phyloP scores from a whole-genome alignment of 2,329 filamentous ascomycete genomes.

The Rhynchosporium secalis region DNA sequence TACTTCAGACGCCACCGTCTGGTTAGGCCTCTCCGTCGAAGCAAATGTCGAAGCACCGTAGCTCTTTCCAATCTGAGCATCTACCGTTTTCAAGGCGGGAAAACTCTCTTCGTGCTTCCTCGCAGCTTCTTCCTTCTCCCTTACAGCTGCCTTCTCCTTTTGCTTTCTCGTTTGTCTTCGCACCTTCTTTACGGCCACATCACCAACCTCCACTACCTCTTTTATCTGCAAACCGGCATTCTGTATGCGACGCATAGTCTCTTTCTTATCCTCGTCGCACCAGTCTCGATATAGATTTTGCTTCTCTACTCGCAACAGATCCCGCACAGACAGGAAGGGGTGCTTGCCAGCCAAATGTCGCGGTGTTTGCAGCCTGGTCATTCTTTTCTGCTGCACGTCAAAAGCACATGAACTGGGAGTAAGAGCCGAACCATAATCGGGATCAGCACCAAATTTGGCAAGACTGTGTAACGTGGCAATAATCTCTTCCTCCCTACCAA shows the following conservation, averaged over 20 bases:
- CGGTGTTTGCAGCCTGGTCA: neutral
- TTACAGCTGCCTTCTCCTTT: neutral
- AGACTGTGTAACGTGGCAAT: constrained; percentile 6
- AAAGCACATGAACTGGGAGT: neutral
- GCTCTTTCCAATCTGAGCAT: neutral
- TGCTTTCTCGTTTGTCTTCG: neutral
- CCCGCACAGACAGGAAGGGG: neutral
- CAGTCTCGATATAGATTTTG: constrained; percentile 1
- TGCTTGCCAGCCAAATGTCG: constrained; percentile 3
- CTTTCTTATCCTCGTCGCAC: constrained; percentile 4
- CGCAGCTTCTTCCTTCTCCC: neutral
- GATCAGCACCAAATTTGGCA: constrained; percentile 9
- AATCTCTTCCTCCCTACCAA: neutral
- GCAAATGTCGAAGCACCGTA: neutral
- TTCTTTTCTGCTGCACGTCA: neutral
- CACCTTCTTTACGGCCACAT: neutral
- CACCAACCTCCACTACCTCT: neutral
- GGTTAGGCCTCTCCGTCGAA: neutral
- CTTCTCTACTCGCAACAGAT: neutral
- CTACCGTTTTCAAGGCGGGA: neutral
- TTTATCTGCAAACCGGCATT: neutral
- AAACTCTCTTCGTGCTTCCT: neutral
- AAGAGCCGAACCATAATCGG: neutral
- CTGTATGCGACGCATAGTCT: neutral
- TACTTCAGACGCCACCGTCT: neutral